Conservation (phyloP, 805 yeast species). For the Pichia heedii region DNA sequence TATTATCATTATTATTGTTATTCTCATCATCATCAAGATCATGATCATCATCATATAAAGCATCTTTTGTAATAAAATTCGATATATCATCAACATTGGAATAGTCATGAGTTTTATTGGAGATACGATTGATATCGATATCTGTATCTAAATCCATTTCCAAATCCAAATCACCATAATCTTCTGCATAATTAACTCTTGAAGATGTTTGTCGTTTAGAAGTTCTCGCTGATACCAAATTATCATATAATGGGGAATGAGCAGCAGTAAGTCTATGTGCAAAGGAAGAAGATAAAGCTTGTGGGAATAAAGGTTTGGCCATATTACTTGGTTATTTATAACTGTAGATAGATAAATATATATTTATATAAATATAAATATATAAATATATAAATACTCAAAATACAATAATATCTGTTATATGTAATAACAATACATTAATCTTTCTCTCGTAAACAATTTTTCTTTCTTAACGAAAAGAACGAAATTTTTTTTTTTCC, state of each 20-base stretch:
- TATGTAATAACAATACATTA: too few relatives aligned
- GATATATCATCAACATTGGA: background rate
- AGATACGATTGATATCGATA: background rate
- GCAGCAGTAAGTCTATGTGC: conserved; percentile 64
- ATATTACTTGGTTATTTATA: background rate
- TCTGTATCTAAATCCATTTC: conserved; percentile 28
- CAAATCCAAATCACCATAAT: conserved; percentile 55
- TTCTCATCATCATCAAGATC: background rate
- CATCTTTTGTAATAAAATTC: background rate
- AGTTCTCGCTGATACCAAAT: conserved; percentile 68
- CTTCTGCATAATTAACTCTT: conserved; percentile 75
- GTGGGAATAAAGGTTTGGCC: conserved; percentile 42
- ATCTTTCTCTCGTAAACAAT: too few relatives aligned
- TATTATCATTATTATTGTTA: background rate
- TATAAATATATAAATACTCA: too few relatives aligned
- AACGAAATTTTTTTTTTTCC: too few relatives aligned
- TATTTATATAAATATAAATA: too few relatives aligned
- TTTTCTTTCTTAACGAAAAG: too few relatives aligned
- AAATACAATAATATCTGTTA: too few relatives aligned
- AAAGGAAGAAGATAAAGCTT: conserved; percentile 72
- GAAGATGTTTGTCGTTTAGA: conserved; percentile 58
- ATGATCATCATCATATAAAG: background rate
- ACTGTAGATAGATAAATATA: too few relatives aligned
- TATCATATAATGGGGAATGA: conserved; percentile 61
- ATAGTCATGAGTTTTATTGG: background rate